Percentiles rank a stretch among this genome's conserved stretches.
These are phyloP conservation scores for Mycoemilia scoparia DNA, from an alignment of 192 early-diverging fungal genomes.

Conservation along the genomic window DNA sequence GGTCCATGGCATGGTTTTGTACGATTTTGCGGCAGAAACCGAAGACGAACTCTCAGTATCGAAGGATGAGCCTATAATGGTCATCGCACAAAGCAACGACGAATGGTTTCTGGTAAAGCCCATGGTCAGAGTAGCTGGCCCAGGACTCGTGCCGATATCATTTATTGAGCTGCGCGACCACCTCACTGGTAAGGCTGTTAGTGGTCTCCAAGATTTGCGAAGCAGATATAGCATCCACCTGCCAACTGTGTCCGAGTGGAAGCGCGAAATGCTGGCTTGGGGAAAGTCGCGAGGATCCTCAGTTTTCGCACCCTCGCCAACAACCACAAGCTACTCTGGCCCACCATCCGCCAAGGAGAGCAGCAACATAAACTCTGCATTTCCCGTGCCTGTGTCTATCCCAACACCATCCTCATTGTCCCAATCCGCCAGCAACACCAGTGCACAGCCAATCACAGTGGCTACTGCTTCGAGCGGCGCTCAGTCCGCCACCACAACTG, in stretches of 20 bases:
- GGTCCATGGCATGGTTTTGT: conserved; percentile 51
- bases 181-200: conserved; percentile 39
- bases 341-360: conserved; percentile 10
- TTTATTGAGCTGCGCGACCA: conserved; percentile 60
- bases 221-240: conserved; percentile 16
- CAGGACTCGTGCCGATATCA: conserved; percentile 55
- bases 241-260: conserved; percentile 34
- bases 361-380: conserved; percentile 14
- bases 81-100: conserved; percentile 58
- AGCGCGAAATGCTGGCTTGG: conserved; percentile 24
- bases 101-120: conserved; percentile 70
- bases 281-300: no score
- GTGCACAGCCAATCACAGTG: no score
- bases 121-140: conserved; percentile 35
- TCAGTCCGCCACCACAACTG: no score
- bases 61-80: conserved; percentile 49
- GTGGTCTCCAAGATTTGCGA: conserved; percentile 41
- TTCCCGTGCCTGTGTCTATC: no score
- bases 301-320: no score
- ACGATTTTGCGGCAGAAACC: conserved; percentile 53
- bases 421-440: no score
- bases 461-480: neutral
- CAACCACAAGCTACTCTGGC: conserved; percentile 16
- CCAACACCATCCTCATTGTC: no score
- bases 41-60: conserved; percentile 51